Conservation (phyloP, 2,329 filamentous ascomycete species). For the Herpotrichia juniperi region DNA sequence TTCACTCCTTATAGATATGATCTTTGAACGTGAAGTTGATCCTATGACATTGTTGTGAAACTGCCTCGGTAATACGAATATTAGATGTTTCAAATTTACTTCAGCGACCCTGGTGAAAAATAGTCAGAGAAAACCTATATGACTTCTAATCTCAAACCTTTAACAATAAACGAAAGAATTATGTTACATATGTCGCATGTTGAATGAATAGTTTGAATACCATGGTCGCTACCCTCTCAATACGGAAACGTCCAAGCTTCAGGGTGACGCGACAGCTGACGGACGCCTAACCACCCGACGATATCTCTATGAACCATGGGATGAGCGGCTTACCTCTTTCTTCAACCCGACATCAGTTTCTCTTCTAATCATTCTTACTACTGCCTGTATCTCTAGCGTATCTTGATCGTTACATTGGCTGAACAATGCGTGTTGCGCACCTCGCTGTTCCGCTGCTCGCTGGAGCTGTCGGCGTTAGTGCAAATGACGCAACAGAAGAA, state of each 20-base stretch:
- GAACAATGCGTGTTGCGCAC: conserved; percentile 4
- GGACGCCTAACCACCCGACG: neutral
- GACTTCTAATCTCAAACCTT: too few species aligned
- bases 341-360: neutral
- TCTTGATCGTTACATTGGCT: neutral
- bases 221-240: neutral
- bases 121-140: too few species aligned
- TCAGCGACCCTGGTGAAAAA: too few species aligned
- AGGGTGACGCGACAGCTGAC: neutral
- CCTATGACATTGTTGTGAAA: too few species aligned
- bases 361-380: neutral
- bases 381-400: neutral
- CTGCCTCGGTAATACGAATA: too few species aligned
- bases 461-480: conserved; percentile 20
- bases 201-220: neutral
- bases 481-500: conserved; percentile 11
- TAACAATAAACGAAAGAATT: too few species aligned
- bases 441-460: conserved; percentile 21
- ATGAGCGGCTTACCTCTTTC: neutral
- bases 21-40: too few species aligned
- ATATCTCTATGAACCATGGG: neutral
- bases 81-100: too few species aligned
- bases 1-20: too few species aligned
- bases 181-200: too few species aligned
- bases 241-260: neutral